Base-by-base conservation (phyloP, 495 filamentous ascomycete genomes). In the Saxophila tyrrhenica region DNA sequence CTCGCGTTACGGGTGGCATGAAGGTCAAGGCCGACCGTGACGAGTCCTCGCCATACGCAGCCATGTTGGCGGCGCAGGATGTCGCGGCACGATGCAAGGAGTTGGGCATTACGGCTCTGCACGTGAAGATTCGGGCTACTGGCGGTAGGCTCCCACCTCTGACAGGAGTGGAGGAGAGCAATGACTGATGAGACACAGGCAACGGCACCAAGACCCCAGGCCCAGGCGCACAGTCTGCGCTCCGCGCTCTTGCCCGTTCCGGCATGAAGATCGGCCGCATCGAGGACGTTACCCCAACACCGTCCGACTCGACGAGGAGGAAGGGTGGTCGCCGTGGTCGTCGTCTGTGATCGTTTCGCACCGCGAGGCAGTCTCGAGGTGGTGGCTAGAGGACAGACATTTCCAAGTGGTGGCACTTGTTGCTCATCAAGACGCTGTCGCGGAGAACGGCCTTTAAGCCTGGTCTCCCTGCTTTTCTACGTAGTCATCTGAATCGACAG, bases 21-120 rank as follows among this genome's bases (percentile, higher is more conserved):
- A 99, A 99, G 81, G 92, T 99, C 79, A 99, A 99, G 85, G 92
- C 92, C 73, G 92, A 99, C 73, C 89, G 92, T 78, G 92, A 99
- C 76, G 92, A 99, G 81, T 96, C 90, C 58, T 96, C 90, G 48
- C 92, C 92, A 60, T 99, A 99, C 81, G 92, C 92, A 66, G 92
- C 92, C 73, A 99, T 99, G 92, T 87, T 99, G 84, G 92, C 92
- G 72, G 92, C 63, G 15, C 63, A 65, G 52, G 84, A 86, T 64
- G 92, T 95, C 70, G 92, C 92, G 64, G 77, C 78, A 67, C 85
- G 91, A 71, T 99, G 92, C 86, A 97, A 99, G 85, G 92, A 99
- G 75, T 76, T 99, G 65, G 94, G 94, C 69, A 95, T 99, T 76
- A 96, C 86, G 71, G 89, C 91, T 64, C 82, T 99, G 43, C 92